Conservation (phyloP, 2,329 filamentous ascomycete genomes). For the Ramularia endophylla region DNA sequence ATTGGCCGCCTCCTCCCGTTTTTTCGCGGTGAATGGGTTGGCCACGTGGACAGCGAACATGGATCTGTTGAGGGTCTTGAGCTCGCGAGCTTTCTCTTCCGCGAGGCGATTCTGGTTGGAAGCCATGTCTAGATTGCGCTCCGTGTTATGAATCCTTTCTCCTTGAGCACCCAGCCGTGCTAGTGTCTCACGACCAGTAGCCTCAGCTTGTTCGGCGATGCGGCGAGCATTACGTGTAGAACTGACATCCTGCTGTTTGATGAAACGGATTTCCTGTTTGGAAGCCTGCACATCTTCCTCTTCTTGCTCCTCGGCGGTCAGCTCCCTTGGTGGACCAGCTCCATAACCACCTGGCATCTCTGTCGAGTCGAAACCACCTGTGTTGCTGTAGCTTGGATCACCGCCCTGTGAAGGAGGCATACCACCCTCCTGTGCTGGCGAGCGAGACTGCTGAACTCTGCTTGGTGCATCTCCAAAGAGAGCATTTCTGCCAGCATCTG, state of each 20-base stretch:
- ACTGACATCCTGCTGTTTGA: constrained; percentile 73
- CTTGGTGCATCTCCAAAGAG: constrained; percentile 54
- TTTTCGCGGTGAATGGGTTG: constrained; percentile 59
- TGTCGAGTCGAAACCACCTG: constrained; percentile 24
- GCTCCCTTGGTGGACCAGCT: constrained; percentile 62
- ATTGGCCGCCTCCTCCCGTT: constrained; percentile 55
- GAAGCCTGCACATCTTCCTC: constrained; percentile 66
- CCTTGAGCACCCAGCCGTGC: constrained; percentile 70
- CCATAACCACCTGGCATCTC: constrained; percentile 37
- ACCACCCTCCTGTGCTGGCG: constrained; percentile 2
- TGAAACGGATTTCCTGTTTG: constrained; percentile 66
- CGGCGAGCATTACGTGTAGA: constrained; percentile 64
- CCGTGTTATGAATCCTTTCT: constrained; percentile 74
- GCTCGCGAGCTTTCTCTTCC: constrained; percentile 72
- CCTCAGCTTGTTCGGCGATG: constrained; percentile 62
- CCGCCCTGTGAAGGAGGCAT: constrained; percentile 6
- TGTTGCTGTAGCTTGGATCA: constrained; percentile 29
- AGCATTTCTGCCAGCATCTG: constrained; percentile 55
- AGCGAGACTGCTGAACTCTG: constrained; percentile 32
- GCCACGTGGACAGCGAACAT: constrained; percentile 65
- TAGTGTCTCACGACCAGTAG: constrained; percentile 65
- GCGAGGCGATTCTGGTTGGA: constrained; percentile 65
- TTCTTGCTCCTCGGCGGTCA: constrained; percentile 76
- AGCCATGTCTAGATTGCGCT: constrained; percentile 75
- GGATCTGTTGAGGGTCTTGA: constrained; percentile 79